Evolutionary conservation across 202 grass and related monocot genomes (phyloP).

Genomic region (Zoysia matrella): DNA sequence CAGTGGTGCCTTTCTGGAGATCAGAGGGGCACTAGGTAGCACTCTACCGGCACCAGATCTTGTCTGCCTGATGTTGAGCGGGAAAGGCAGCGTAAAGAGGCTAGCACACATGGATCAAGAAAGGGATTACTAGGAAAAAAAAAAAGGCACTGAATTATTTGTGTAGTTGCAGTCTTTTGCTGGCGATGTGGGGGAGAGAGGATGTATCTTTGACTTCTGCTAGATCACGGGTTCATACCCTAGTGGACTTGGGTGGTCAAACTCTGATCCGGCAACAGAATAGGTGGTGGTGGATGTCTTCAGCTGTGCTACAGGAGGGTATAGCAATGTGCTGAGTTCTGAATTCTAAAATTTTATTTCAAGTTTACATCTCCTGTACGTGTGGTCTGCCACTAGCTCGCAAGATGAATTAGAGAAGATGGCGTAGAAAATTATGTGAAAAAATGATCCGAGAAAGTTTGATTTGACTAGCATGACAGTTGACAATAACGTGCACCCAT

Average conservation of each 20-base stretch:
- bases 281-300: conserved; percentile 6
- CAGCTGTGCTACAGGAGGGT: neutral
- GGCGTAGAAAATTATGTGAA: neutral
- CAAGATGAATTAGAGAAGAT: neutral
- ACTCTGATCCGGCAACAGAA: conserved; percentile 31
- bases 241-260: conserved; percentile 45
- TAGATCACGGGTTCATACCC: conserved; percentile 1
- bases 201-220: conserved; percentile 54
- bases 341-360: neutral
- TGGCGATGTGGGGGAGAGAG: conserved; percentile 23
- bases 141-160: conserved; percentile 41
- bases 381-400: neutral
- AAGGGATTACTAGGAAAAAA: conserved; percentile 36
- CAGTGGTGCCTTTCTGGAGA: conserved; percentile 49
- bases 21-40: conserved; percentile 44
- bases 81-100: conserved; percentile 37
- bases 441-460: neutral
- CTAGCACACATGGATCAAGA: conserved; percentile 38
- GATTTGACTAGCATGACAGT: conserved; percentile 13
- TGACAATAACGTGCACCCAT: neutral
- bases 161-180: neutral
- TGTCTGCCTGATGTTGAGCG: conserved; percentile 47
- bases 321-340: neutral
- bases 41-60: conserved; percentile 44
- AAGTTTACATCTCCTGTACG: neutral